Percentiles rank a stretch among this genome's conserved stretches.
These are phyloP conservation scores for Phytophthora macrochlamydospora DNA, from an alignment of 352 stramenopile genomes.

Conservation along the genomic window DNA sequence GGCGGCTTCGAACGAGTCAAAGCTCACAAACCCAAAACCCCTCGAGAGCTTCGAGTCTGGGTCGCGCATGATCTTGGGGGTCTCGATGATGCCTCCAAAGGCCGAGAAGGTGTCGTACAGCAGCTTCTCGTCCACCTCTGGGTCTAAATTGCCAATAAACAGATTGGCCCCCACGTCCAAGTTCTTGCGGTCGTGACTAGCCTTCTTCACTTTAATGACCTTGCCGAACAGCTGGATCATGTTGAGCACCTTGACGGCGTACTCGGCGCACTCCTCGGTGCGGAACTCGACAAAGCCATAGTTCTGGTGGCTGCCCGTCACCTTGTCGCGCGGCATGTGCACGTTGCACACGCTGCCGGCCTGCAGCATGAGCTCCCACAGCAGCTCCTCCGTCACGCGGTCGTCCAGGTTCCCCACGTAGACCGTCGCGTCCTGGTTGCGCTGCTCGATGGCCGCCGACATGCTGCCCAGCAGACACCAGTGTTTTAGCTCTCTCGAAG, in stretches of 20 bases:
- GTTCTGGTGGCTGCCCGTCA: conserved; percentile 94
- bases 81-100: conserved; percentile 97
- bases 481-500: no score
- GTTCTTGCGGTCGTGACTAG: conserved; percentile 94
- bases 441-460: conserved; percentile 88
- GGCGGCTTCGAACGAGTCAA: conserved; percentile 96
- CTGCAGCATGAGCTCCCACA: conserved; percentile 97
- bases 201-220: conserved; percentile 96
- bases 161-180: conserved; percentile 99
- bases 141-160: conserved; percentile 97
- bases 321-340: conserved; percentile 99
- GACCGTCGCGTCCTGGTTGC: conserved; percentile 96
- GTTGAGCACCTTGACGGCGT: conserved; percentile 98
- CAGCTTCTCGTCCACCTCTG: conserved; percentile 98
- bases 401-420: conserved; percentile 99
- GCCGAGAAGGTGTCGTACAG: conserved; percentile 99
- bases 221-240: conserved; percentile 99
- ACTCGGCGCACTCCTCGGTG: conserved; percentile 97
- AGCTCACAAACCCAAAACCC: conserved; percentile 98
- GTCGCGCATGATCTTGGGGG: conserved; percentile 96
- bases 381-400: conserved; percentile 94
- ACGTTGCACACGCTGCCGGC: conserved; percentile 97
- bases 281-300: conserved; percentile 99
- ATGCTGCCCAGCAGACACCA: conserved; percentile 22
- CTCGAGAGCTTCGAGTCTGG: conserved; percentile 91